phyloP scores from a whole-genome alignment of 306 rosid genomes.

The Malus domestica region DNA sequence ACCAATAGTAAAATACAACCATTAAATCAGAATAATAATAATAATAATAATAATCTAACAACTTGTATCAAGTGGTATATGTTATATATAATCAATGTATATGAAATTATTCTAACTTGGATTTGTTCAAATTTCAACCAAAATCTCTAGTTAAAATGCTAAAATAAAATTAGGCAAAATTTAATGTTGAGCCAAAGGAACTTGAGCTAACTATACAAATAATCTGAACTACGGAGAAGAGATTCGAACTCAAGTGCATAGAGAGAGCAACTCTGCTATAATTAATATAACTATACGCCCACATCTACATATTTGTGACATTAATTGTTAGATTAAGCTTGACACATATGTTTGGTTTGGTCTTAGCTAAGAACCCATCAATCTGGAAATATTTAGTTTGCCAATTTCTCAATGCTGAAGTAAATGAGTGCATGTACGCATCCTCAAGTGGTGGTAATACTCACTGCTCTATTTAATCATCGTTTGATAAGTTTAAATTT shows the following conservation, averaged over 20 bases:
- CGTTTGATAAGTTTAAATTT: no score
- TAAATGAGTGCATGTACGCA: background rate
- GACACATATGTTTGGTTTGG: background rate
- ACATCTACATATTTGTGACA: background rate
- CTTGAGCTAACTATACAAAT: background rate
- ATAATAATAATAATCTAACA: background rate
- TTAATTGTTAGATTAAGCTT: slow-evolving; percentile 5
- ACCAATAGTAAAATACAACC: background rate
- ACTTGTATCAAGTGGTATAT: background rate
- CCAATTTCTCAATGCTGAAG: background rate
- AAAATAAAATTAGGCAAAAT: background rate
- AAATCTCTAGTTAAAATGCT: background rate
- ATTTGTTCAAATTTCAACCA: background rate
- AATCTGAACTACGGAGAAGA: no score
- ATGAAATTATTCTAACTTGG: background rate
- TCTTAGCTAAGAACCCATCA: background rate
- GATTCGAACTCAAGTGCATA: background rate
- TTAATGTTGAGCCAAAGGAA: background rate
- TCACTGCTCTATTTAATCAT: no score
- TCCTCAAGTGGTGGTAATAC: no score
- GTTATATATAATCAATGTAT: background rate
- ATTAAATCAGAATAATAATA: background rate
- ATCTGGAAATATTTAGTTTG: background rate
- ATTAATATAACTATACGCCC: no score
- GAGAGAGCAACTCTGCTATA: background rate